phyloP scores from a whole-genome alignment of 2,329 filamentous ascomycete species.

The Arthrobotrys sphaeroides region DNA sequence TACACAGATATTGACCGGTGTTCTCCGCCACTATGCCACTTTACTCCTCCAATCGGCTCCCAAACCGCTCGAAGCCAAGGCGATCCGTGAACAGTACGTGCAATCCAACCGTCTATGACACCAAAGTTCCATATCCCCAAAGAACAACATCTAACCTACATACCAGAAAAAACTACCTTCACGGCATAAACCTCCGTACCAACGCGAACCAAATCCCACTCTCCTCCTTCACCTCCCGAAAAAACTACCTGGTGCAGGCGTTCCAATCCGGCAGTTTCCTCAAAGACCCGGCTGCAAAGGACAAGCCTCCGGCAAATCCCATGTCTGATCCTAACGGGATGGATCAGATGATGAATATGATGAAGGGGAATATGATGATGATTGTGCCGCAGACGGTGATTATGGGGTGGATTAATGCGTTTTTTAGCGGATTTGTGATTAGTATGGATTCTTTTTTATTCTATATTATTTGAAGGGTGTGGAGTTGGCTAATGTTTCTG shows the following conservation, averaged over 20 bases:
- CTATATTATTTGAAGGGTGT: slow-evolving; percentile 56
- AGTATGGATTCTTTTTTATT: too few species aligned
- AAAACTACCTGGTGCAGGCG: slow-evolving; percentile 79
- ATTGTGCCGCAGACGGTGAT: slow-evolving; percentile 98
- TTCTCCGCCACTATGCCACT: slow-evolving; percentile 94
- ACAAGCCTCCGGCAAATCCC: slow-evolving; percentile 89
- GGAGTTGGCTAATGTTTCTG: slow-evolving; percentile 48
- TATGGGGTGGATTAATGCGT: slow-evolving; percentile 99
- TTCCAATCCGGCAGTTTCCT: slow-evolving; percentile 88
- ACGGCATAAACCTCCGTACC: slow-evolving; percentile 82
- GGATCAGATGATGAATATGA: slow-evolving; percentile 99
- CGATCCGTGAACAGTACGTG: slow-evolving; percentile 79
- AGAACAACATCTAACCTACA: too few species aligned
- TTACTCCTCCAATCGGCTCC: slow-evolving; percentile 87
- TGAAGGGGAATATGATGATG: slow-evolving; percentile 99
- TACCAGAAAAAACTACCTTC: slow-evolving; percentile 73
- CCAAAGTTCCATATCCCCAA: too few species aligned
- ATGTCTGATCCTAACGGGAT: slow-evolving; percentile 95
- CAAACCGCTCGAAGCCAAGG: slow-evolving; percentile 78
- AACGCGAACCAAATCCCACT: slow-evolving; percentile 83
- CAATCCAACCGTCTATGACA: background rate
- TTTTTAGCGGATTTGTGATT: slow-evolving; percentile 97
- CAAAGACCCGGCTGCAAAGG: slow-evolving; percentile 85
- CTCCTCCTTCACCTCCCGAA: slow-evolving; percentile 79
- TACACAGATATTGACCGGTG: slow-evolving; percentile 81